Conservation (phyloP, 768 basidiomycete genomes). For the Leucogyrophana mollusca region DNA sequence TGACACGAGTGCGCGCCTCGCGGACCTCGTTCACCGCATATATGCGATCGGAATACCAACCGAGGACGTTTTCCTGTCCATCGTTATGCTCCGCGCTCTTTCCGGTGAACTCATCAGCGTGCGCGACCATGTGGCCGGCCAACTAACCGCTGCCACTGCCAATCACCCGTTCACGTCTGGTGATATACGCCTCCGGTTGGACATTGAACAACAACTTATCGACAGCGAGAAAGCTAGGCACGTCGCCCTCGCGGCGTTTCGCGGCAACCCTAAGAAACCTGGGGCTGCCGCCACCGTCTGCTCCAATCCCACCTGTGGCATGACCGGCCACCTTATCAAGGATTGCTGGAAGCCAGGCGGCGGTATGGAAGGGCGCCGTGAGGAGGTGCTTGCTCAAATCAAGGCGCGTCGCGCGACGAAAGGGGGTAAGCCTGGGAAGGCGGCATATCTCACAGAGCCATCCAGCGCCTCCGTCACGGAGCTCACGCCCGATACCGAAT, state of each 20-base stretch:
- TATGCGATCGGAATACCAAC: constrained; percentile 14
- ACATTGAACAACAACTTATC: constrained; percentile 1
- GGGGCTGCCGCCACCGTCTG: too few relatives aligned
- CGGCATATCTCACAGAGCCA: not conserved
- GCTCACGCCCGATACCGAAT: not conserved
- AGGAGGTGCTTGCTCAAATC: not conserved
- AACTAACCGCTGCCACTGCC: not conserved
- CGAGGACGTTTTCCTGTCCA: constrained; percentile 7
- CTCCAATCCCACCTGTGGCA: too few relatives aligned
- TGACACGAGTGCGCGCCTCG: not conserved
- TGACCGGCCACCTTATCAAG: too few relatives aligned
- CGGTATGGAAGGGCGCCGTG: not conserved
- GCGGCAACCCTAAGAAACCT: too few relatives aligned
- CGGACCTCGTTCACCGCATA: constrained; percentile 11
- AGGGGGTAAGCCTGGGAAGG: not conserved
- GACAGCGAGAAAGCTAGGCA: not conserved
- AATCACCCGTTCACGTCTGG: not conserved
- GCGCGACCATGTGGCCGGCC: constrained; percentile 3
- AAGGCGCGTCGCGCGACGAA: not conserved
- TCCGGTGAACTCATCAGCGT: constrained; percentile 5
- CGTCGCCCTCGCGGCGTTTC: not conserved
- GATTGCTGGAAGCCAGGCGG: too few relatives aligned
- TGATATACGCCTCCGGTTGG: not conserved
- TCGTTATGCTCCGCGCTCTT: constrained; percentile 10
- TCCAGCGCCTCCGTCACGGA: too few relatives aligned